These are phyloP conservation scores for Claviceps lovelessii DNA, from an alignment of 2,329 filamentous ascomycete species.

Conservation along the genomic window DNA sequence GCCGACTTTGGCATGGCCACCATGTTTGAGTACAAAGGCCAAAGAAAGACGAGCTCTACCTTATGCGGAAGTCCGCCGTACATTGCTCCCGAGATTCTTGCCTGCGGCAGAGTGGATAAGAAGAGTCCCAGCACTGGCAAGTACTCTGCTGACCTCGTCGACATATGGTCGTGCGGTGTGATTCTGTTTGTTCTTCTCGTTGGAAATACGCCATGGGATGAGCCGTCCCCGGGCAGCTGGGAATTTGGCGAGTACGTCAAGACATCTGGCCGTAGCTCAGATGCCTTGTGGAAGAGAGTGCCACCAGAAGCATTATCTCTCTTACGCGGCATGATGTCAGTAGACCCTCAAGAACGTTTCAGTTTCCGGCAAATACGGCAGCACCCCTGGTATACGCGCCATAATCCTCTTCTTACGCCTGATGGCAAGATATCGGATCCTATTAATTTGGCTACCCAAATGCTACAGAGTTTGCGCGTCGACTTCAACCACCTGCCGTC, in stretches of 20 bases:
- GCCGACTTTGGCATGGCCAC: constrained; percentile 95
- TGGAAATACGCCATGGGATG: constrained; percentile 96
- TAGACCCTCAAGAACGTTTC: constrained; percentile 63
- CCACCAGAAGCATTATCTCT: constrained; percentile 64
- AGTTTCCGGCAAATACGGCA: constrained; percentile 73
- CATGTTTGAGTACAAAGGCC: constrained; percentile 79
- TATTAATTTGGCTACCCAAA: constrained; percentile 75
- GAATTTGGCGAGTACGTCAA: constrained; percentile 81
- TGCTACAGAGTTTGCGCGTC: constrained; percentile 83
- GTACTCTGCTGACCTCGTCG: constrained; percentile 67
- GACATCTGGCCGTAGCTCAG: constrained; percentile 65
- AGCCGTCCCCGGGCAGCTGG: constrained; percentile 71
- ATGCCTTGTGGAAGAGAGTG: constrained; percentile 72
- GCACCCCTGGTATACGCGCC: constrained; percentile 87
- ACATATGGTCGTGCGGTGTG: constrained; percentile 95
- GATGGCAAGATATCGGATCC: constrained; percentile 68
- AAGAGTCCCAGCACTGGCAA: constrained; percentile 36
- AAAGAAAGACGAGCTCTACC: constrained; percentile 67
- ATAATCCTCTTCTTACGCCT: constrained; percentile 59
- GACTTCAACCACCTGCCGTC: constrained; percentile 62
- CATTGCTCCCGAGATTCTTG: constrained; percentile 82
- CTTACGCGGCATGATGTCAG: constrained; percentile 81
- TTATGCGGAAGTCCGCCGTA: constrained; percentile 95
- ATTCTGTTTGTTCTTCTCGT: constrained; percentile 93
- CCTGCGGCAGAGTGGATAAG: constrained; percentile 34